Percentiles rank a stretch among this genome's conserved stretches.
phyloP scores from a whole-genome alignment of 176 grass and related monocot species.

The Saccharum officinarum region DNA sequence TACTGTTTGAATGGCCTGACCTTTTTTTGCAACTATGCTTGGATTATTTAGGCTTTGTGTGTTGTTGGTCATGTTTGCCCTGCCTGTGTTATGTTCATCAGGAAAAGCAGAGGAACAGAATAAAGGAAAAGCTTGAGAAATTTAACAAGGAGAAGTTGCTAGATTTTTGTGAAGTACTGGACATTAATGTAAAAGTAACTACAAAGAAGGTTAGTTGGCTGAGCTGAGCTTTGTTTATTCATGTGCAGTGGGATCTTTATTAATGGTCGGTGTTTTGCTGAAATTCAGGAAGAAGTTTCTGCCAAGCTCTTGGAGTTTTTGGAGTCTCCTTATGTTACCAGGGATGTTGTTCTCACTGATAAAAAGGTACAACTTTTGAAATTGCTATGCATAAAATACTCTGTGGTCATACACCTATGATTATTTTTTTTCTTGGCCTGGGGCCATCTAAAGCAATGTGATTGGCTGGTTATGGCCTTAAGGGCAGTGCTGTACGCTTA shows the following conservation, averaged over 20 bases:
- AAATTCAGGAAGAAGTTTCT: slow-evolving; percentile 81
- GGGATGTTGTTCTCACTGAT: slow-evolving; percentile 80
- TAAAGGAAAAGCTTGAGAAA: slow-evolving; percentile 90
- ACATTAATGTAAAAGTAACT: slow-evolving; percentile 58
- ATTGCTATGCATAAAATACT: neutral
- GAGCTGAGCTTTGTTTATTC: neutral
- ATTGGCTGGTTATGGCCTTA: neutral
- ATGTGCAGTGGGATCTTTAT: neutral
- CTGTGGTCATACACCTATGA: neutral
- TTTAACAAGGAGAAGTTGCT: slow-evolving; percentile 78
- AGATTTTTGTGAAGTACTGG: slow-evolving; percentile 92
- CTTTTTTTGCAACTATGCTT: neutral
- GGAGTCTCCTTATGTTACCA: slow-evolving; percentile 83
- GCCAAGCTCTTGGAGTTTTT: slow-evolving; percentile 89
- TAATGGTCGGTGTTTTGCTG: neutral
- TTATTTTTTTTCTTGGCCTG: neutral
- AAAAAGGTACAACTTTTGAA: slow-evolving; percentile 29
- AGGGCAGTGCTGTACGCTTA: neutral
- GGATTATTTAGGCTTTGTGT: slow-evolving; percentile 1
- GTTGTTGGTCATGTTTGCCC: neutral
- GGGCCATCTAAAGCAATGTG: neutral
- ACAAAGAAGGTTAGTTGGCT: slow-evolving; percentile 69
- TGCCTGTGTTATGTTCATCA: slow-evolving; percentile 40
- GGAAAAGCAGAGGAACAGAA: slow-evolving; percentile 69
- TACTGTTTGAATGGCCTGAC: neutral